Percentiles rank a stretch among this genome's conserved stretches.
Conservation (phyloP, 2,329 filamentous ascomycete genomes). For the Fusarium oligoseptatum region DNA sequence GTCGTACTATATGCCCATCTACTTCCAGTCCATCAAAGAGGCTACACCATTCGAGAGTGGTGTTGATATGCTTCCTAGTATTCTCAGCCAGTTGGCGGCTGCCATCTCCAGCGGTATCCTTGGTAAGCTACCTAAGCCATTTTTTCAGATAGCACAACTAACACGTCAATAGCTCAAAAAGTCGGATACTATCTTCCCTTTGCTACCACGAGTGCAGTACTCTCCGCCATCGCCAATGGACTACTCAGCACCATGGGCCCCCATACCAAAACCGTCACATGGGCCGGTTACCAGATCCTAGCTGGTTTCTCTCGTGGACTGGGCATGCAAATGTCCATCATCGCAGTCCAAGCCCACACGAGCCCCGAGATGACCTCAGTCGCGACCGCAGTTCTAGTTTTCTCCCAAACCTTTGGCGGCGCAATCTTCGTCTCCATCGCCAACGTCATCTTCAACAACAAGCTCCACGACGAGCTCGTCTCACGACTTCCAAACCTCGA, state of each 20-base stretch:
- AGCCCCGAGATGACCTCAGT: conserved; percentile 43
- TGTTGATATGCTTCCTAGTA: conserved; percentile 47
- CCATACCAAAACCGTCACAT: conserved; percentile 52
- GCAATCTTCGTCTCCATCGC: conserved; percentile 59
- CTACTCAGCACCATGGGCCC: conserved; percentile 57
- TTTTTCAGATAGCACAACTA: background rate
- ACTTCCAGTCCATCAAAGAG: conserved; percentile 63
- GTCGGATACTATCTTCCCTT: conserved; percentile 61
- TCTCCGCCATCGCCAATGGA: conserved; percentile 53
- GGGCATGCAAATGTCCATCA: conserved; percentile 57
- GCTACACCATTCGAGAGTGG: conserved; percentile 47
- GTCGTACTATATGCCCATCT: conserved; percentile 64
- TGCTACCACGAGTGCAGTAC: conserved; percentile 52
- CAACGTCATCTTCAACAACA: conserved; percentile 49
- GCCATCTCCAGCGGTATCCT: conserved; percentile 42
- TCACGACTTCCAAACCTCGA: conserved; percentile 48
- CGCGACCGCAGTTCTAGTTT: conserved; percentile 46
- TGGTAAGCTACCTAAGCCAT: conserved; percentile 20
- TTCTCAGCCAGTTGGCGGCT: conserved; percentile 43
- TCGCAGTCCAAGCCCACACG: conserved; percentile 48
- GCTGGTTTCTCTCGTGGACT: conserved; percentile 60
- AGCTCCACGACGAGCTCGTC: conserved; percentile 50
- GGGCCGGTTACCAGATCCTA: conserved; percentile 60
- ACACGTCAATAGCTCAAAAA: conserved; percentile 37
- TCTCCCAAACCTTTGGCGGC: conserved; percentile 53